Conservation (phyloP, 306 rosid genomes). For the Hylodesmum podocarpum region DNA sequence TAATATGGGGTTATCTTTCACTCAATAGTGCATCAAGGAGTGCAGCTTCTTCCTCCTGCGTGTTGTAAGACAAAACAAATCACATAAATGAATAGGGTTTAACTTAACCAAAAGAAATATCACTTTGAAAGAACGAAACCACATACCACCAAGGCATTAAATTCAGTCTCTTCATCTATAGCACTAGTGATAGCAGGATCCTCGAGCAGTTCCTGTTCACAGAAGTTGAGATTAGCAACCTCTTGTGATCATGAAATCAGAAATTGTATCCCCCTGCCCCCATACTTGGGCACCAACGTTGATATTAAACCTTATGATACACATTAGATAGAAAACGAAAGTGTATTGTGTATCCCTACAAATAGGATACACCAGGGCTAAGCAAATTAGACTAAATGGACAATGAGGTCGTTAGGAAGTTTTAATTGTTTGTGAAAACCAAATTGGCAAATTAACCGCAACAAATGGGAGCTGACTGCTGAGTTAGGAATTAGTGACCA, state of each 20-base stretch:
- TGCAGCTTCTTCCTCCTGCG: conserved; percentile 94
- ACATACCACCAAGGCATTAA: conserved; percentile 90
- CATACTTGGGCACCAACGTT: neutral
- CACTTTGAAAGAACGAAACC: conserved; percentile 28
- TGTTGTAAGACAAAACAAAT: conserved; percentile 14
- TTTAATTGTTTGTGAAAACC: neutral
- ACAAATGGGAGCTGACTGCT: neutral
- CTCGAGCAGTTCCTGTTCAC: conserved; percentile 78
- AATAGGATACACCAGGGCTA: neutral
- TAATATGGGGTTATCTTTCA: conserved; percentile 40
- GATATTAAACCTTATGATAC: neutral
- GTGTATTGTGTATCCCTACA: neutral
- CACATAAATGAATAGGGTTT: conserved; percentile 8
- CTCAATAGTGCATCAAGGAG: conserved; percentile 77
- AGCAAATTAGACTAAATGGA: neutral
- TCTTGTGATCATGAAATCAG: conserved; percentile 1
- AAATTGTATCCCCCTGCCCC: neutral
- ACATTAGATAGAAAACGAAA: neutral
- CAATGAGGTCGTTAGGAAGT: neutral
- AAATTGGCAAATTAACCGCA: neutral
- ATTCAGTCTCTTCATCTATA: conserved; percentile 94
- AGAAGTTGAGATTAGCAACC: conserved; percentile 30
- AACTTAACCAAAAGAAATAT: neutral
- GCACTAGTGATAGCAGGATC: conserved; percentile 77
- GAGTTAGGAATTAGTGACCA: neutral